phyloP scores from a whole-genome alignment of 2,329 filamentous ascomycete genomes.

The Phyllosticta citriasiana region DNA sequence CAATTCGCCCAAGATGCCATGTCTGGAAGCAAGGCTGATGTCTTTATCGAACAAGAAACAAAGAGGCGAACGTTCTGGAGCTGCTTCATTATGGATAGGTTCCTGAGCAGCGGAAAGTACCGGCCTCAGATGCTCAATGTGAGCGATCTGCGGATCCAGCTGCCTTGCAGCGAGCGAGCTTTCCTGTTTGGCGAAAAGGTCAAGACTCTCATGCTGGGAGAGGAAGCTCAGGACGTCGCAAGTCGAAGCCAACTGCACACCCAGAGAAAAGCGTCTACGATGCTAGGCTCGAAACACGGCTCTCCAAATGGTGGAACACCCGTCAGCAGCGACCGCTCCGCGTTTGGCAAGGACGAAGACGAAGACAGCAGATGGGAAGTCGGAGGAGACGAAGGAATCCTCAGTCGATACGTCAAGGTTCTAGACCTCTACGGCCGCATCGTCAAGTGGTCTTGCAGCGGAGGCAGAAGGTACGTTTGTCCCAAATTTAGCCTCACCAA shows the following conservation, averaged over 20 bases:
- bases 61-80: slow-evolving; percentile 63
- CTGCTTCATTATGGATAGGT: slow-evolving; percentile 61
- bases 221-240: slow-evolving; percentile 29
- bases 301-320: slow-evolving; percentile 12
- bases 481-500: neutral
- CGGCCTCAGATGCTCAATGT: slow-evolving; percentile 50
- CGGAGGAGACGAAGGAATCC: slow-evolving; percentile 37
- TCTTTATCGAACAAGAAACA: slow-evolving; percentile 52
- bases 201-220: slow-evolving; percentile 39
- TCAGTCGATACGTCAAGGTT: slow-evolving; percentile 43
- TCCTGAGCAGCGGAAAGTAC: slow-evolving; percentile 55
- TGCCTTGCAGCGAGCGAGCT: slow-evolving; percentile 57
- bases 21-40: slow-evolving; percentile 21
- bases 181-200: slow-evolving; percentile 55
- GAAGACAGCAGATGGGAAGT: slow-evolving; percentile 43
- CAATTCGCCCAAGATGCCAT: slow-evolving; percentile 13
- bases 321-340: slow-evolving; percentile 4
- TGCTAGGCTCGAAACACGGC: slow-evolving; percentile 15
- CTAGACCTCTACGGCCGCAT: slow-evolving; percentile 46
- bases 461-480: slow-evolving; percentile 40
- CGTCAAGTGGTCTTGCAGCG: slow-evolving; percentile 49
- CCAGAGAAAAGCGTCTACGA: slow-evolving; percentile 38
- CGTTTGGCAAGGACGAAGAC: slow-evolving; percentile 3
- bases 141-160: slow-evolving; percentile 52
- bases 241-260: slow-evolving; percentile 32